Evolutionary conservation across 495 filamentous ascomycete genomes (phyloP).

Genomic region (Aspergillus mulundensis): DNA sequence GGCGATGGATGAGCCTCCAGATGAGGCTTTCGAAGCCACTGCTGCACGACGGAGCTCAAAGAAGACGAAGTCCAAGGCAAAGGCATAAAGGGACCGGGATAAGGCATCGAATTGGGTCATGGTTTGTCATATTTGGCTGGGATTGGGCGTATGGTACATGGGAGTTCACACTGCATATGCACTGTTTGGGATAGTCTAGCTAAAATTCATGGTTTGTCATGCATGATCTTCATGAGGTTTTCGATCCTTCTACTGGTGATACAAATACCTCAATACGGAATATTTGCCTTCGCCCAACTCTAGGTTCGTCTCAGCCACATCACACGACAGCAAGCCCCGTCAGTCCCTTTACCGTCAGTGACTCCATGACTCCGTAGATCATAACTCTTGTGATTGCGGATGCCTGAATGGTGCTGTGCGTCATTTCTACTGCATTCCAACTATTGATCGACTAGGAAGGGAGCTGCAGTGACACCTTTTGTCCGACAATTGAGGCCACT

Average conservation of each 20-base stretch:
- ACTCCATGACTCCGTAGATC: neutral
- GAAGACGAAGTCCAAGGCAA: slow-evolving; percentile 41
- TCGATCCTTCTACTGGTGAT: slow-evolving; percentile 6
- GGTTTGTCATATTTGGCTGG: neutral
- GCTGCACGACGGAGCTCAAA: slow-evolving; percentile 25
- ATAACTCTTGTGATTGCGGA: neutral
- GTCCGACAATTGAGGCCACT: slow-evolving; percentile 6
- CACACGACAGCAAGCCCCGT: slow-evolving; percentile 3
- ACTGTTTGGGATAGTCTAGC: neutral
- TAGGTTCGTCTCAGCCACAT: slow-evolving; percentile 8
- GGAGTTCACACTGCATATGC: neutral
- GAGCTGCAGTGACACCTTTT: slow-evolving; percentile 12
- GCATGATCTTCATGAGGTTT: slow-evolving; percentile 6
- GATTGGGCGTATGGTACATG: neutral
- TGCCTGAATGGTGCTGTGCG: slow-evolving; percentile 9
- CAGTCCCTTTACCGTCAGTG: neutral
- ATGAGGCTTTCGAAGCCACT: slow-evolving; percentile 29
- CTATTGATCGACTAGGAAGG: slow-evolving; percentile 14
- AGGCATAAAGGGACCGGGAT: slow-evolving; percentile 13
- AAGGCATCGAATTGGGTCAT: neutral
- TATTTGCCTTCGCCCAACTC: neutral
- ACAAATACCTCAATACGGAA: slow-evolving; percentile 10
- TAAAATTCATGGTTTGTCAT: neutral
- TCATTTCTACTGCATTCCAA: slow-evolving; percentile 12
- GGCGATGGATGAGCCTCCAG: slow-evolving; percentile 28